These are phyloP conservation scores for Protomyces pachydermus DNA, from an alignment of 1,139 yeast species.

Conservation along the genomic window DNA sequence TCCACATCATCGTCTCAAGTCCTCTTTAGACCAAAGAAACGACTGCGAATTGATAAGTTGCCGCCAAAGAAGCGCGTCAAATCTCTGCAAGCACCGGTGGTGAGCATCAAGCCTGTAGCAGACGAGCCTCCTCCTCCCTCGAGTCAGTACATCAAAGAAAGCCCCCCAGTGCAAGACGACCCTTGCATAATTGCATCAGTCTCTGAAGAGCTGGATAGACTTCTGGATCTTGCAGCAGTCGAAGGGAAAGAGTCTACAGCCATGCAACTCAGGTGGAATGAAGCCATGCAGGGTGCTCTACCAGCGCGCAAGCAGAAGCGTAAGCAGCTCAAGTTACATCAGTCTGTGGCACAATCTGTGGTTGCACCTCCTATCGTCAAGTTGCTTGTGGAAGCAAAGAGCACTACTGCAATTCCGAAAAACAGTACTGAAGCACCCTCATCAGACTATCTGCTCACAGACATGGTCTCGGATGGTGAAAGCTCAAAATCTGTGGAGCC, in stretches of 20 bases:
- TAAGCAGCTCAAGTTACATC: not conserved
- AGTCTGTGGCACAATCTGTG: too few species aligned
- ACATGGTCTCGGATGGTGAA: not conserved
- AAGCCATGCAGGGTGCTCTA: not conserved
- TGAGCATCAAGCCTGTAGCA: too few species aligned
- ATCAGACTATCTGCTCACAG: not conserved
- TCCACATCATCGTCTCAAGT: not conserved
- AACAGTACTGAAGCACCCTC: not conserved
- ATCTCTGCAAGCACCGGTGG: too few species aligned
- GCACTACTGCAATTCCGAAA: not conserved
- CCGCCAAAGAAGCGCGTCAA: not conserved
- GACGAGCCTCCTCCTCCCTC: too few species aligned
- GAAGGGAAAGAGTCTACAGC: not conserved
- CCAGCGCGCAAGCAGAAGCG: not conserved
- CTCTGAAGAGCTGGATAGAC: not conserved
- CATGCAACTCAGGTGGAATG: not conserved
- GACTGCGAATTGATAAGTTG: not conserved
- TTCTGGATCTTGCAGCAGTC: not conserved
- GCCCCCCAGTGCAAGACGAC: too few species aligned
- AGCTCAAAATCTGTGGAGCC: not conserved
- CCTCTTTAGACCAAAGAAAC: not conserved
- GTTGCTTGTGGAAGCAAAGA: too few species aligned
- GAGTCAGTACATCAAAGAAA: too few species aligned
- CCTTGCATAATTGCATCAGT: not conserved
- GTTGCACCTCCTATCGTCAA: too few species aligned